Conservation (phyloP, 176 grass and related monocot species). For the Chloris gayana region DNA sequence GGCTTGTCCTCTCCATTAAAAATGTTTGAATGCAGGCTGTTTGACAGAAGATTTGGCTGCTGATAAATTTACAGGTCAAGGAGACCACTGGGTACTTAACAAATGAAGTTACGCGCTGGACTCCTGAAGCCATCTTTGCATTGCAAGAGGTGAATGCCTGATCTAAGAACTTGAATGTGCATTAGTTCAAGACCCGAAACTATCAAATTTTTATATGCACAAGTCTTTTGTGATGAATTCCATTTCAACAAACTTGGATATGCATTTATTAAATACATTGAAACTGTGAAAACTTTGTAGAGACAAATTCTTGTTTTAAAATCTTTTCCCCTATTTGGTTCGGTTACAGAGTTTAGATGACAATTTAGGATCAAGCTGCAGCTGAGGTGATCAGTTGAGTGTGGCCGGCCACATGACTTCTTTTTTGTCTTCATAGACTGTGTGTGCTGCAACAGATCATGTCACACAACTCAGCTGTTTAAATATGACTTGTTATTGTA, state of each 20-base stretch:
- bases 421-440: constrained; percentile 14
- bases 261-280: not conserved
- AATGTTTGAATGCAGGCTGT: not conserved
- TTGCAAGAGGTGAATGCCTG: constrained; percentile 43
- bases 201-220: not conserved
- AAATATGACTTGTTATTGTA: not conserved
- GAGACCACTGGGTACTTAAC: constrained; percentile 48
- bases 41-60: constrained; percentile 14
- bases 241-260: not conserved
- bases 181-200: not conserved
- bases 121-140: constrained; percentile 6
- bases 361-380: not conserved
- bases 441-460: constrained; percentile 9
- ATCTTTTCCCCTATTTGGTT: not conserved
- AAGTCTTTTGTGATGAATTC: not conserved
- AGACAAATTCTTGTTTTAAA: not conserved
- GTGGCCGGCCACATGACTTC: not conserved
- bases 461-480: constrained; percentile 11
- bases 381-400: not conserved
- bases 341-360: not conserved
- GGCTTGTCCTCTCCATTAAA: not conserved
- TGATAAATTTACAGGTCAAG: constrained; percentile 54
- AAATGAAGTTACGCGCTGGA: not conserved
- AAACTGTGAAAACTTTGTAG: not conserved
- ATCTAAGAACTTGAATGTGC: not conserved